Evolutionary conservation across 2,329 filamentous ascomycete species (phyloP).

Genomic region (Ceratocystis colombiana): DNA sequence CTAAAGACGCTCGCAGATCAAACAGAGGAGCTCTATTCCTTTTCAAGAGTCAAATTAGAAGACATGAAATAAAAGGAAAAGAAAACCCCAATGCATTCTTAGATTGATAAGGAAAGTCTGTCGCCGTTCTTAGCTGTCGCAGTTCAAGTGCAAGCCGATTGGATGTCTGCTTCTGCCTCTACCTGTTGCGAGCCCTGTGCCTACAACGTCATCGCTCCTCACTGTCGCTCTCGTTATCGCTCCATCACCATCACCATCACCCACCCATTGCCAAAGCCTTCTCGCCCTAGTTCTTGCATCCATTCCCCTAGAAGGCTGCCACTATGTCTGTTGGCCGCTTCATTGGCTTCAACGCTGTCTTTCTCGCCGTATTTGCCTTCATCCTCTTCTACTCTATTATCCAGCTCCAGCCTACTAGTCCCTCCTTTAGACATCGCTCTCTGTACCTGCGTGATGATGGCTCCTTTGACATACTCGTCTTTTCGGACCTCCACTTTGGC

Average conservation of each 20-base stretch:
- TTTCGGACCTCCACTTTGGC: slow-evolving; percentile 62
- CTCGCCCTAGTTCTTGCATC: background rate
- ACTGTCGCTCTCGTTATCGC: too few relatives aligned
- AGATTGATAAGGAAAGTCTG: background rate
- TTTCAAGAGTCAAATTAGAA: too few relatives aligned
- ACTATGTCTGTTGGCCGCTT: background rate
- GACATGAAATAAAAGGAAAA: too few relatives aligned
- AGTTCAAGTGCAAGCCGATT: background rate
- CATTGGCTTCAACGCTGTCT: slow-evolving; percentile 9
- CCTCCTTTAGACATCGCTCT: slow-evolving; percentile 8
- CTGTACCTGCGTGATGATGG: slow-evolving; percentile 32
- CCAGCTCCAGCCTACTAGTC: slow-evolving; percentile 13
- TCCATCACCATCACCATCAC: too few relatives aligned
- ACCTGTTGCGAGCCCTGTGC: too few relatives aligned
- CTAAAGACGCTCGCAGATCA: background rate
- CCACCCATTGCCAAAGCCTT: background rate
- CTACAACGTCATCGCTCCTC: too few relatives aligned
- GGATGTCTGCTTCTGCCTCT: background rate
- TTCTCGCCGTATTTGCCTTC: slow-evolving; percentile 12
- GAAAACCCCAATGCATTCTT: background rate
- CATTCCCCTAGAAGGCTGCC: background rate
- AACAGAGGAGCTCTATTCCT: too few relatives aligned
- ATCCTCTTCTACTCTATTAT: slow-evolving; percentile 18
- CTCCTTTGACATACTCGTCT: slow-evolving; percentile 48
- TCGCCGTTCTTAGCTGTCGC: background rate